Evolutionary conservation across 2,329 filamentous ascomycete species (phyloP).

Genomic region (Neodidymelliopsis sp.): DNA sequence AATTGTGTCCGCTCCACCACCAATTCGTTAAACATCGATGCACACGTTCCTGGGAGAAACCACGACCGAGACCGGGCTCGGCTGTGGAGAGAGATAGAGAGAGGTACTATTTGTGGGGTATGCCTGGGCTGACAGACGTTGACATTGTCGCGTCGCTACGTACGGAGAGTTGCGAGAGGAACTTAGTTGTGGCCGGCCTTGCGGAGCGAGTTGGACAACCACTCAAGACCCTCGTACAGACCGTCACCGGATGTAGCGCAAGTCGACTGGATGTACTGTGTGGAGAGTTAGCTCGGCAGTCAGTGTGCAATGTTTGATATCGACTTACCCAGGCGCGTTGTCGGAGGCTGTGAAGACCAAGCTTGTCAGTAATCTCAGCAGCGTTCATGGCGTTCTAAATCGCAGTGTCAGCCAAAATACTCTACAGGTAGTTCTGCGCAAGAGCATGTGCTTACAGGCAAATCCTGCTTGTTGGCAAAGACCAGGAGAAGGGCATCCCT

Average conservation of each 20-base stretch:
- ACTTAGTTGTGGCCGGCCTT: slow-evolving; percentile 60
- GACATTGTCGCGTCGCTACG: slow-evolving; percentile 39
- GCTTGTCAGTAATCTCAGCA: slow-evolving; percentile 99
- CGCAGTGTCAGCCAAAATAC: slow-evolving; percentile 10
- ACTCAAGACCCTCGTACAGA: slow-evolving; percentile 96
- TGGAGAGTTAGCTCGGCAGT: slow-evolving; percentile 28
- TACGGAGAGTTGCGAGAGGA: slow-evolving; percentile 18
- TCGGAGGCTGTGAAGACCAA: slow-evolving; percentile 98
- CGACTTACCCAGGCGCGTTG: slow-evolving; percentile 95
- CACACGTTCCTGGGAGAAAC: slow-evolving; percentile 40
- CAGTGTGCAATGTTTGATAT: slow-evolving; percentile 3
- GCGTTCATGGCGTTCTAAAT: slow-evolving; percentile 97
- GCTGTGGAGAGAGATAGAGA: slow-evolving; percentile 25
- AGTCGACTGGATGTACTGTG: slow-evolving; percentile 96
- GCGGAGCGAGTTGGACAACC: slow-evolving; percentile 63
- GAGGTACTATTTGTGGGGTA: slow-evolving; percentile 33
- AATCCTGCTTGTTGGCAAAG: slow-evolving; percentile 99
- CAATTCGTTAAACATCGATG: slow-evolving; percentile 45
- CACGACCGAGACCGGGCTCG: slow-evolving; percentile 14
- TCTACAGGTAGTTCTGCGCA: not conserved
- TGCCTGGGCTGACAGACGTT: slow-evolving; percentile 40
- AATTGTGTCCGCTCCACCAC: slow-evolving; percentile 48
- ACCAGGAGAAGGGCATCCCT: slow-evolving; percentile 93
- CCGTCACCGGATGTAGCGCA: slow-evolving; percentile 98
- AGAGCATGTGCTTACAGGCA: slow-evolving; percentile 67